A percentile compares a stretch with the other conserved stretches of the same genome.
phyloP scores from a whole-genome alignment of 2,329 filamentous ascomycete species.

The Pleoardoris graminearum region DNA sequence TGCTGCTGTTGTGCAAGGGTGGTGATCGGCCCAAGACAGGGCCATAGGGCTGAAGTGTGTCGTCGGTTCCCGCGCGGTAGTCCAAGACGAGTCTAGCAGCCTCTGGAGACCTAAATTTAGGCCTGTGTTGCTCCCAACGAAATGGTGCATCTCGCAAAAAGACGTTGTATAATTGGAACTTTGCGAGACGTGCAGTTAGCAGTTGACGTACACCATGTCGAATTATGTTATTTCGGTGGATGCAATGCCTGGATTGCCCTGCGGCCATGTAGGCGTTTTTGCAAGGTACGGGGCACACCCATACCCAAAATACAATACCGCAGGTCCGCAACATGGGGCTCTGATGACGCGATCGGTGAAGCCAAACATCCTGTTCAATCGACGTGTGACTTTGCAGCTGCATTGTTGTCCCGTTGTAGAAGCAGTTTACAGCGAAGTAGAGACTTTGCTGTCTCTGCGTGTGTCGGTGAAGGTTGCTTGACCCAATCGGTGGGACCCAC shows the following conservation, averaged over 20 bases:
- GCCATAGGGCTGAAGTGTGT: slow-evolving; percentile 13
- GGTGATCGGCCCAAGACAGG: slow-evolving; percentile 7
- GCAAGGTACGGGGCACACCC: slow-evolving; percentile 9
- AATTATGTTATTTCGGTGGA: slow-evolving; percentile 8
- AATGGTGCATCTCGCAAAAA: slow-evolving; percentile 1
- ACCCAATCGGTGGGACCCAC: background rate
- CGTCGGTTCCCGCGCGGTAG: background rate
- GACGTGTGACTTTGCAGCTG: slow-evolving; percentile 1
- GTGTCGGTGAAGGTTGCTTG: slow-evolving; percentile 6
- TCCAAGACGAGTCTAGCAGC: background rate
- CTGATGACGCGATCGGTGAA: background rate
- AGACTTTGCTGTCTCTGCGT: slow-evolving; percentile 4
- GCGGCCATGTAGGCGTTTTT: slow-evolving; percentile 19
- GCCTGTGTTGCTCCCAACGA: background rate
- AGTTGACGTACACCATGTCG: background rate
- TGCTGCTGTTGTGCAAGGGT: slow-evolving; percentile 8
- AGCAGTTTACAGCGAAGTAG: slow-evolving; percentile 1
- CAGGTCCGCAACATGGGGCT: background rate
- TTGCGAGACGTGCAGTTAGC: background rate
- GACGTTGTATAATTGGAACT: slow-evolving; percentile 15
- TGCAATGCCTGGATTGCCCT: background rate
- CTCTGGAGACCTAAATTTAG: slow-evolving; percentile 5
- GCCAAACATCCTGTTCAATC: background rate
- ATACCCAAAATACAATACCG: slow-evolving; percentile 7
- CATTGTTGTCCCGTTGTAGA: background rate